phyloP scores from a whole-genome alignment of 371 early-diverging fungal genomes.

The Apophysomyces variabilis region DNA sequence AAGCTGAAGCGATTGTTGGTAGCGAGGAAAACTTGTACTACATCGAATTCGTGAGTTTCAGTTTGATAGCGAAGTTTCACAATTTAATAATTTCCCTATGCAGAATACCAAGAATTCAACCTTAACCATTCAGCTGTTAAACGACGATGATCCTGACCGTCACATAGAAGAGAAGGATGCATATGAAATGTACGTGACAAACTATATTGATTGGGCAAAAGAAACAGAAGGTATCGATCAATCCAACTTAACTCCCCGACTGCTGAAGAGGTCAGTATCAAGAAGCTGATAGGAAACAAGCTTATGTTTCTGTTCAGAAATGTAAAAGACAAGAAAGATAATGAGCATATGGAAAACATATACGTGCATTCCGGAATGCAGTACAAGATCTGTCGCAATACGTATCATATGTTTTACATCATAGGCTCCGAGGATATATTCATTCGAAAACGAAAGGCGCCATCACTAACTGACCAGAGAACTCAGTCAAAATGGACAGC shows the following conservation, averaged over 20 bases:
- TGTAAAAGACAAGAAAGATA: constrained; percentile 17
- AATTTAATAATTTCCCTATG: constrained; percentile 1
- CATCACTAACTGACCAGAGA: not conserved
- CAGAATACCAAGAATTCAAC: constrained; percentile 57
- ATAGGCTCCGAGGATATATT: constrained; percentile 51
- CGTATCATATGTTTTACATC: constrained; percentile 57
- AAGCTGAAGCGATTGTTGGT: too few relatives aligned
- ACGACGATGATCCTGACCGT: constrained; percentile 72
- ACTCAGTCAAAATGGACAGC: constrained; percentile 14
- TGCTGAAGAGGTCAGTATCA: constrained; percentile 58
- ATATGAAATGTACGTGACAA: constrained; percentile 89
- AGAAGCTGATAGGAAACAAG: not conserved
- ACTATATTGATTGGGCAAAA: constrained; percentile 71
- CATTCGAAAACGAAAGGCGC: constrained; percentile 26
- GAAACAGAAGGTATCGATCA: constrained; percentile 69
- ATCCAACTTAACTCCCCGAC: constrained; percentile 51
- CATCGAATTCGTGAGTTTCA: constrained; percentile 67
- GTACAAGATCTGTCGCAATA: constrained; percentile 50
- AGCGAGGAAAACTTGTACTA: too few relatives aligned
- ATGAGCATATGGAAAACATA: constrained; percentile 27
- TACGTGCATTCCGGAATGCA: constrained; percentile 43
- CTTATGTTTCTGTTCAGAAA: constrained; percentile 18
- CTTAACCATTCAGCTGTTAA: constrained; percentile 79
- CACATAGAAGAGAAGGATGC: constrained; percentile 72
- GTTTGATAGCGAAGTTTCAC: not conserved